These are phyloP conservation scores for Mentha longifolia DNA, from an alignment of 257 asterid genomes.

Conservation along the genomic window DNA sequence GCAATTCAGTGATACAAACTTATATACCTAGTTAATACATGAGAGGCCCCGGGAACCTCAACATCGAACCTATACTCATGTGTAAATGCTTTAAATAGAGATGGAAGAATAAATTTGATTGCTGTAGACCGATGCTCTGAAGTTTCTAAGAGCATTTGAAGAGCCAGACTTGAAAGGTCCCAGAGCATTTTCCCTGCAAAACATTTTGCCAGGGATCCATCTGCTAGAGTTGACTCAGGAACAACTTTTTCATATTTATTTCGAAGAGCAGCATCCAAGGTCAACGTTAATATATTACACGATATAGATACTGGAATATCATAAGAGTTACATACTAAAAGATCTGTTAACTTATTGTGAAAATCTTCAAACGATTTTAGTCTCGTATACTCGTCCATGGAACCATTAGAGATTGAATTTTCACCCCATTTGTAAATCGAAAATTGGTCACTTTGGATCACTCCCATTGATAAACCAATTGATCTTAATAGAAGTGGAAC, in stretches of 20 bases:
- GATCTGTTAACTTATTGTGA: constrained; percentile 38
- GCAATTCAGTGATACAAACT: constrained; percentile 24
- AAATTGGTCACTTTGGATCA: constrained; percentile 53
- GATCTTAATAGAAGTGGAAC: constrained; percentile 78
- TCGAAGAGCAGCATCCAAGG: constrained; percentile 60
- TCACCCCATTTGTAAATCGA: constrained; percentile 61
- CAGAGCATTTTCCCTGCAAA: constrained; percentile 76
- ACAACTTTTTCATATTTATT: constrained; percentile 38
- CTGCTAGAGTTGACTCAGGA: constrained; percentile 40
- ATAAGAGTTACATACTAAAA: constrained; percentile 41
- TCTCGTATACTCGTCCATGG: constrained; percentile 36
- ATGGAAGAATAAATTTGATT: constrained; percentile 72
- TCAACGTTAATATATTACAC: constrained; percentile 65
- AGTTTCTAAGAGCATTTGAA: constrained; percentile 69
- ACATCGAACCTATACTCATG: constrained; percentile 48
- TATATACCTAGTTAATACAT: constrained; percentile 62
- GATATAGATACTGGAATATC: constrained; percentile 60
- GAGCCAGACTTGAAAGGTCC: constrained; percentile 71
- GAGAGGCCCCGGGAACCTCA: constrained; percentile 53
- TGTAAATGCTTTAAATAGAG: constrained; percentile 62
- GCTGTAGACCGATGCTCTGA: constrained; percentile 78
- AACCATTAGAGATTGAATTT: constrained; percentile 36
- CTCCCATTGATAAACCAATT: constrained; percentile 72
- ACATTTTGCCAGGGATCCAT: constrained; percentile 35
- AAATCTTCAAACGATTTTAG: constrained; percentile 36